A percentile compares a stretch with the other conserved stretches of the same genome.
Conservation (phyloP, 768 basidiomycete genomes). For the Suillus tomentosus region DNA sequence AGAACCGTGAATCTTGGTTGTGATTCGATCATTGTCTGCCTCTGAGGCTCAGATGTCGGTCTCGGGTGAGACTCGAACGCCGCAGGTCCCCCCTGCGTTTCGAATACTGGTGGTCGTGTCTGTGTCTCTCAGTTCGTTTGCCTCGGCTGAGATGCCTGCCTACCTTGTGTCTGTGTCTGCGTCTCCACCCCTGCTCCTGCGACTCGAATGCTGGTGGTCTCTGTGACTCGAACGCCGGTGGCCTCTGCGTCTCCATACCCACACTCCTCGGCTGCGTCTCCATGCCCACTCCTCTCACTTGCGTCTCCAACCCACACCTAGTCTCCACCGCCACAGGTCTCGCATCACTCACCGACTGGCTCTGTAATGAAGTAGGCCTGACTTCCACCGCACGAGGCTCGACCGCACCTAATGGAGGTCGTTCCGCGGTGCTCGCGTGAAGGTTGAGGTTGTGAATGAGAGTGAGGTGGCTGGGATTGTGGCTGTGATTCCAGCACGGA, state of each 20-base stretch:
- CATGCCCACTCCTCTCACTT: neutral
- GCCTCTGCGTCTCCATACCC: neutral
- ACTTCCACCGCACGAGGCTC: neutral
- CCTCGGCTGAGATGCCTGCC: neutral
- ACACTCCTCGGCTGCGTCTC: neutral
- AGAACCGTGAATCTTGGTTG: neutral
- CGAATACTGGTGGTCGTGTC: neutral
- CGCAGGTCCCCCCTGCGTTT: neutral
- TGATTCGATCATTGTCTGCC: neutral
- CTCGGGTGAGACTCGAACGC: neutral
- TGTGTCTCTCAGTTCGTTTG: neutral
- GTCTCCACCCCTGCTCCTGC: neutral
- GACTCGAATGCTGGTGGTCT: neutral
- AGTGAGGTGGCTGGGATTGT: constrained; percentile 18
- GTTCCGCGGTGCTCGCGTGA: no score
- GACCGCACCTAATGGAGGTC: no score
- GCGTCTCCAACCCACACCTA: neutral
- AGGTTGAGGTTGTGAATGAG: neutral
- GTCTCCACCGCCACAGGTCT: neutral
- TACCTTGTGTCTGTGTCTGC: neutral
- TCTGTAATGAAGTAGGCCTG: neutral
- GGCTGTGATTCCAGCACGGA: constrained; percentile 15
- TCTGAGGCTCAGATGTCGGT: neutral
- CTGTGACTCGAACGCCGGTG: neutral
- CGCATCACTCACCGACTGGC: neutral